Percentiles rank a stretch among this genome's conserved stretches.
These are phyloP conservation scores for Aotearoamyces nothofagi DNA, from an alignment of 2,329 filamentous ascomycete genomes.

Conservation along the genomic window DNA sequence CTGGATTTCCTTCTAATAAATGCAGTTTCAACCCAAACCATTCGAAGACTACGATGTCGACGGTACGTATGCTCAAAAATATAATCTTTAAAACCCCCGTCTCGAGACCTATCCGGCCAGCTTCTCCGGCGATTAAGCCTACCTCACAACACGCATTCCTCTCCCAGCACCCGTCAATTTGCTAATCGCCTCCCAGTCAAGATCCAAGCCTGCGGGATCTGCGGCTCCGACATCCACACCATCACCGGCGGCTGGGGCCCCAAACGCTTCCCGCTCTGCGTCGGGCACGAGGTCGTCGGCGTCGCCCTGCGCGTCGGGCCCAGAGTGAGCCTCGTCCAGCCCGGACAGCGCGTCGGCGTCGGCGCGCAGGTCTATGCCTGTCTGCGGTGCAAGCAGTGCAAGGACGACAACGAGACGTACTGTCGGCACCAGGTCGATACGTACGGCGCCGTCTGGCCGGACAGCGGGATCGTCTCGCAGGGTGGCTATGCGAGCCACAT, in stretches of 20 bases:
- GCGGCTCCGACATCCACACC: conserved; percentile 57
- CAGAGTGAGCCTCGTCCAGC: conserved; percentile 38
- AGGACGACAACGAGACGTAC: conserved; percentile 13
- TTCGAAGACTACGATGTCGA: conserved; percentile 81
- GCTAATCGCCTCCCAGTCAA: too few relatives aligned
- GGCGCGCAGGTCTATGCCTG: conserved; percentile 35
- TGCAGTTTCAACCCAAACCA: conserved; percentile 49
- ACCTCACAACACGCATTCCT: too few relatives aligned
- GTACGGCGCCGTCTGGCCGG: too few relatives aligned
- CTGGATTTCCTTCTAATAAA: neutral
- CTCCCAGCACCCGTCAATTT: too few relatives aligned
- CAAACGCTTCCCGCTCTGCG: conserved; percentile 21
- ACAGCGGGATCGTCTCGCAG: conserved; percentile 11
- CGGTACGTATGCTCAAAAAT: too few relatives aligned
- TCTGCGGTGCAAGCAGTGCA: conserved; percentile 25
- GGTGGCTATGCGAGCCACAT: conserved; percentile 21
- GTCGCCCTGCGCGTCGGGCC: conserved; percentile 32
- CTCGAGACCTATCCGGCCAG: too few relatives aligned
- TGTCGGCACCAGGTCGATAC: conserved; percentile 10
- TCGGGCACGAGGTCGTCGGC: conserved; percentile 35
- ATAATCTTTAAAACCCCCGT: too few relatives aligned
- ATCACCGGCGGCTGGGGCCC: conserved; percentile 40
- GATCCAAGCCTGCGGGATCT: conserved; percentile 67
- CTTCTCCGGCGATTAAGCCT: too few relatives aligned
- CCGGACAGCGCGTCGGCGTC: conserved; percentile 35